Conservation (phyloP, 2,329 filamentous ascomycete species). For the Diaporthe vexans region DNA sequence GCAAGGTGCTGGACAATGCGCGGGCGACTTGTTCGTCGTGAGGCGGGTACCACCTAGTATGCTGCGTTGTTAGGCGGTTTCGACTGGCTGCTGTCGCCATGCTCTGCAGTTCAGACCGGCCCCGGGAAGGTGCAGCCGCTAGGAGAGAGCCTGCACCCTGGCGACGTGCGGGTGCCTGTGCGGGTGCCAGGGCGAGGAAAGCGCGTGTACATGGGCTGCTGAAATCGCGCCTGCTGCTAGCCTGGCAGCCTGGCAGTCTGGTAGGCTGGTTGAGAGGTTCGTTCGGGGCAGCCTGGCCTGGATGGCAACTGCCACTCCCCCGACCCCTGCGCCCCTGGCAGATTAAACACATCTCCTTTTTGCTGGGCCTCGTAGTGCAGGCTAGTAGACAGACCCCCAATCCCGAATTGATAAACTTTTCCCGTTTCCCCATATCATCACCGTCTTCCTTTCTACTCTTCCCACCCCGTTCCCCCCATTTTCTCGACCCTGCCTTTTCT, state of each 20-base stretch:
- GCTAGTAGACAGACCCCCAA: conserved; percentile 42
- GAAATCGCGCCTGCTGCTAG: not conserved
- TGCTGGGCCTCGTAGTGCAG: conserved; percentile 5
- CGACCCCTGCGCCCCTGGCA: conserved; percentile 29
- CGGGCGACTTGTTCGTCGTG: not conserved
- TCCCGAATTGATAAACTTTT: conserved; percentile 46
- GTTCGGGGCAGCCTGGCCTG: not conserved
- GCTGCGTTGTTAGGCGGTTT: not conserved
- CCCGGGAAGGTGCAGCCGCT: conserved; percentile 16
- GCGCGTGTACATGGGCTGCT: not conserved
- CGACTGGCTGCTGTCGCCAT: not conserved
- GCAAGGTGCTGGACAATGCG: not conserved
- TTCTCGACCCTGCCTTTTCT: conserved; percentile 39
- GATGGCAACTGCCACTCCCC: conserved; percentile 18
- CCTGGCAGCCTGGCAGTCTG: not conserved
- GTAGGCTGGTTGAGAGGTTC: not conserved
- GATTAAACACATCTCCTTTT: conserved; percentile 35
- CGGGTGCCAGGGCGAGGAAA: not conserved
- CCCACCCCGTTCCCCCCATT: conserved; percentile 6
- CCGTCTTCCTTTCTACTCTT: conserved; percentile 27
- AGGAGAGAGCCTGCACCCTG: conserved; percentile 14
- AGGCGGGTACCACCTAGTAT: conserved; percentile 9
- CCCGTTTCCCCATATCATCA: conserved; percentile 37
- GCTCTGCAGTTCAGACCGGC: not conserved
- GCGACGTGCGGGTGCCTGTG: conserved; percentile 25